These are phyloP conservation scores for Mycena capillaripes DNA, from an alignment of 768 basidiomycete species.

Conservation along the genomic window DNA sequence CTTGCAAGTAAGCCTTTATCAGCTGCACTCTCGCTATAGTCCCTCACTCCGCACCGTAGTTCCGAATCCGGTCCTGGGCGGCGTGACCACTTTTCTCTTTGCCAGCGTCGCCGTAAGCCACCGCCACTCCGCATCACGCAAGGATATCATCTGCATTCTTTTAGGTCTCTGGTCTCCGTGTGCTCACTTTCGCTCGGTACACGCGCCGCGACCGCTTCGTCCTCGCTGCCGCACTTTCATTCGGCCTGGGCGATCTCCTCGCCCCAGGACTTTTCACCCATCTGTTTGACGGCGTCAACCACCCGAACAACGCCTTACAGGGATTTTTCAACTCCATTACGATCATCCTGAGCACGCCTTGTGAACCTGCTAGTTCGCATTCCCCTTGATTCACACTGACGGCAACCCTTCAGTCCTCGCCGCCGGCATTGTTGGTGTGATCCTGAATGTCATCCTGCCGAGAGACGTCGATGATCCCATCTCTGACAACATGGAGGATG, in stretches of 20 bases:
- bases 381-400: no score
- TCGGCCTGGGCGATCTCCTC: slow-evolving; percentile 81
- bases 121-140: not conserved
- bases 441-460: no score
- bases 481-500: no score
- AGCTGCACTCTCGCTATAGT: not conserved
- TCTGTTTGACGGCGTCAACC: slow-evolving; percentile 74
- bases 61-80: slow-evolving; percentile 85
- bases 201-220: slow-evolving; percentile 78
- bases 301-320: slow-evolving; percentile 67
- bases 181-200: slow-evolving; percentile 71
- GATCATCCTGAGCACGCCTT: slow-evolving; percentile 86
- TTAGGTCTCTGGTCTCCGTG: slow-evolving; percentile 55
- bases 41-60: slow-evolving; percentile 50
- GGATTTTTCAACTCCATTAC: slow-evolving; percentile 85
- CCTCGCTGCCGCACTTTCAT: slow-evolving; percentile 75
- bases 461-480: no score
- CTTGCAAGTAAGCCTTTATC: slow-evolving; percentile 61
- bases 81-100: slow-evolving; percentile 91
- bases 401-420: no score
- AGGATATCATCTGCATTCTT: no score
- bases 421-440: no score
- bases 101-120: slow-evolving; percentile 66
- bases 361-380: slow-evolving; percentile 55
- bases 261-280: slow-evolving; percentile 75